Percentiles rank a stretch among this genome's conserved stretches.
Evolutionary conservation across 306 rosid species (phyloP).

Genomic region (Fragaria iinumae): DNA sequence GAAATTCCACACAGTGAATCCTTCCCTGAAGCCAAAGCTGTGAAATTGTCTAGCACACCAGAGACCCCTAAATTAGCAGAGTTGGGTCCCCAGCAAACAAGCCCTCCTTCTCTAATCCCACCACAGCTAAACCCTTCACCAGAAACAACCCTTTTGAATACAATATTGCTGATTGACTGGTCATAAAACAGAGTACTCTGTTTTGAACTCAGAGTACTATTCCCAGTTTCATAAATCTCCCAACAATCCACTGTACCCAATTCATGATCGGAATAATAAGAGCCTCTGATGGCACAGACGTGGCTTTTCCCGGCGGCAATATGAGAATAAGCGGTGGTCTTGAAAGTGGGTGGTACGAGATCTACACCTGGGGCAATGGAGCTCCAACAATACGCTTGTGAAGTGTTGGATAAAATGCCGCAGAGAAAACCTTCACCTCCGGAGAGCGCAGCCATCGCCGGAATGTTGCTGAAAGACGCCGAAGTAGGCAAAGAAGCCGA

Average conservation of each 20-base stretch:
- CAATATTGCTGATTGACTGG: slow-evolving; percentile 39
- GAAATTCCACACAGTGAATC: slow-evolving; percentile 65
- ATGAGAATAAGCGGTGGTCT: slow-evolving; percentile 52
- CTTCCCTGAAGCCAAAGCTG: slow-evolving; percentile 55
- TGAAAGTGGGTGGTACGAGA: slow-evolving; percentile 61
- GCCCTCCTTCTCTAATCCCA: slow-evolving; percentile 54
- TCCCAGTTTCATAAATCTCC: slow-evolving; percentile 45
- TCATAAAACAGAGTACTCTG: slow-evolving; percentile 44
- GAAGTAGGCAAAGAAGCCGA: slow-evolving; percentile 34
- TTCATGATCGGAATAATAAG: slow-evolving; percentile 58
- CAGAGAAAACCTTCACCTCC: slow-evolving; percentile 83
- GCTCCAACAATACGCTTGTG: slow-evolving; percentile 77
- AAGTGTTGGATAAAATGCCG: slow-evolving; percentile 72
- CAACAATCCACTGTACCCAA: slow-evolving; percentile 79
- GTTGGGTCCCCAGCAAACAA: slow-evolving; percentile 82
- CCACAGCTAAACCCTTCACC: slow-evolving; percentile 90
- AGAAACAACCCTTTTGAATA: slow-evolving; percentile 53
- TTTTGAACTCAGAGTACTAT: slow-evolving; percentile 40
- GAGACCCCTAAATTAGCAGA: slow-evolving; percentile 46
- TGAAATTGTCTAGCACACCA: slow-evolving; percentile 41
- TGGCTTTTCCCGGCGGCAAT: slow-evolving; percentile 76
- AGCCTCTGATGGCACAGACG: slow-evolving; percentile 82
- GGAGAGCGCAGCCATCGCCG: slow-evolving; percentile 84
- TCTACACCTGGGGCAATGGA: slow-evolving; percentile 36
- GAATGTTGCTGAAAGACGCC: slow-evolving; percentile 33